These are phyloP conservation scores for Aspergillus phoenicis DNA, from an alignment of 2,329 filamentous ascomycete species.

Conservation along the genomic window DNA sequence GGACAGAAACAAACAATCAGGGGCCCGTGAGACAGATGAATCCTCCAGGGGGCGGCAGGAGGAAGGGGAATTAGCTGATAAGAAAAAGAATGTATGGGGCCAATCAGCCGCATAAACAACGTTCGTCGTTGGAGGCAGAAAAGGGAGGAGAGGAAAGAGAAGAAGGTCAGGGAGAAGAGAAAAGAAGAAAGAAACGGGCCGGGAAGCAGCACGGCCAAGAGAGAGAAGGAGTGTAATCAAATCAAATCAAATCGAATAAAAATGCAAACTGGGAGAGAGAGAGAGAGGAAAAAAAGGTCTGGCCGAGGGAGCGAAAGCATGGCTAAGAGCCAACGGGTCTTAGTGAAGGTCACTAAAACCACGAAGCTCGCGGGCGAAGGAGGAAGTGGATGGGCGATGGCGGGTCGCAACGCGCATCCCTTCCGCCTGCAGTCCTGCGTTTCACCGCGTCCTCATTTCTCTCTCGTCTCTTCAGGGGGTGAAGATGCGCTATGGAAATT, in stretches of 20 bases:
- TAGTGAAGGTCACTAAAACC: conserved; percentile 9
- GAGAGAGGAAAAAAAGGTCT: conserved; percentile 8
- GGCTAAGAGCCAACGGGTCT: background rate
- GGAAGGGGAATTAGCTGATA: background rate
- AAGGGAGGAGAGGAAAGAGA: conserved; percentile 10
- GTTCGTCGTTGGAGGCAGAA: background rate
- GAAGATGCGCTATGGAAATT: too few relatives aligned
- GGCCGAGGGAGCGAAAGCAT: background rate
- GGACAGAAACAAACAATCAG: too few relatives aligned
- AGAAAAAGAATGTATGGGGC: background rate
- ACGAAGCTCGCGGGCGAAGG: background rate
- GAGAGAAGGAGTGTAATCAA: conserved; percentile 1
- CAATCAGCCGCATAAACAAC: background rate
- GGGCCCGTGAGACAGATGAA: too few relatives aligned
- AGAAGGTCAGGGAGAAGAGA: background rate
- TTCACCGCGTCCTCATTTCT: conserved; percentile 15
- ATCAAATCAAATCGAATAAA: too few relatives aligned
- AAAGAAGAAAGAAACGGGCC: conserved; percentile 6
- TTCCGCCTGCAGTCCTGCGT: conserved; percentile 14
- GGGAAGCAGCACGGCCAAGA: background rate
- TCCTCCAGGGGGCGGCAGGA: too few relatives aligned
- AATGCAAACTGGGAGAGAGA: too few relatives aligned
- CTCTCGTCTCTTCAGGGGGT: too few relatives aligned
- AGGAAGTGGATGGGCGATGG: background rate
- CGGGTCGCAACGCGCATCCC: conserved; percentile 21